Evolutionary conservation across 2,329 filamentous ascomycete species (phyloP), one percentile per base, ranked within the genome.

Genomic region (Aspergillus ibericus): DNA sequence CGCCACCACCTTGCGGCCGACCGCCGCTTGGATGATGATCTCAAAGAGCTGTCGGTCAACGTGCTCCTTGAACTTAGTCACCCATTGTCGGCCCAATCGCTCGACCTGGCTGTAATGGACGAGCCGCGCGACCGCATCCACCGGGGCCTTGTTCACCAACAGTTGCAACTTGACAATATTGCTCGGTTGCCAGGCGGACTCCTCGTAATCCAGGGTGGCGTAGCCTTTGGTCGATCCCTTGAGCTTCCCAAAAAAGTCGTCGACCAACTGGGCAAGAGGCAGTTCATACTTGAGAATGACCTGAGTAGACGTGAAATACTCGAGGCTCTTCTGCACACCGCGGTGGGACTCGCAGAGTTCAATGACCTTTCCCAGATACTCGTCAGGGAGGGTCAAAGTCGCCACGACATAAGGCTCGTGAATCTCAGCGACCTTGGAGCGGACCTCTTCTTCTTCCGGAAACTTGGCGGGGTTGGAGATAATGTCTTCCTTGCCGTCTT

Each of bases 21-120:
- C 89, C 0, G 90, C 88, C 3, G 95, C 93, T 76, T 99, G 95
- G 63, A 99, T 98, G 56, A 98, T 82, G 20, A 99, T 87, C 78
- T 99, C 95, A 70, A 96, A 99, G 88, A 98, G 95, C 75, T 99
- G 95, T 16, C 95, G 83, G 69, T 96, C 91, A 18, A 99, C 93
- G 69, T 98, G 93, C 74, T 97, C 88, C 72, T 96, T 98, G 82
- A 99, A 98, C 75, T 96, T 96, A 40, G 85, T 87, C 5, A 97
- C 93, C 95, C 95, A 99, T 57, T 87, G 82, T 49, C 91, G 84
- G 4, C 92, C 95, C 5, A 97, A 81, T 16, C 91, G 83, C 29
- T 93, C 89, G 0, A 88, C 86, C 74, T 97, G 92, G 12, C 88
- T 92, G 36, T 82, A 78, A 69, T 99, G 95, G 38, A 98, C 85